These are phyloP conservation scores for Halenospora varia DNA, from an alignment of 495 filamentous ascomycete genomes.

Conservation along the genomic window DNA sequence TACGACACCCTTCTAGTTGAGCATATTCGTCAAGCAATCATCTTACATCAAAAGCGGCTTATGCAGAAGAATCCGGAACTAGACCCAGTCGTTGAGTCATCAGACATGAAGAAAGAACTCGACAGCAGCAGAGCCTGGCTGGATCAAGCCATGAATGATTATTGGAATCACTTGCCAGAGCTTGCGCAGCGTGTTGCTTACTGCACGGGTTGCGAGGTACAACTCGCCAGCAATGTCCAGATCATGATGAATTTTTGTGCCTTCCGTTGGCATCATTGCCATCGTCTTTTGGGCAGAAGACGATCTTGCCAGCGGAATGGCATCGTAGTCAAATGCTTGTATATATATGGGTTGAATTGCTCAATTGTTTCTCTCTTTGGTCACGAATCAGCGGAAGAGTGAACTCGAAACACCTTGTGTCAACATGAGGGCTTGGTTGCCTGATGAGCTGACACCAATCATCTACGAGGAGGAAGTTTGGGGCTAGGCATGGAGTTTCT, in stretches of 20 bases:
- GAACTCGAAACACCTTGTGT: too few relatives aligned
- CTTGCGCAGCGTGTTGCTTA: not conserved
- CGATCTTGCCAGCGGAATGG: not conserved
- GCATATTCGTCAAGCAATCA: slow-evolving; percentile 5
- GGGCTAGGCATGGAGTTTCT: too few relatives aligned
- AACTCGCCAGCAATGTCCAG: slow-evolving; percentile 1
- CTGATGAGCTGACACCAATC: too few relatives aligned
- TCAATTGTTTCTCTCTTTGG: too few relatives aligned
- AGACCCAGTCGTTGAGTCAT: not conserved
- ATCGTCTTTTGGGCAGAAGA: not conserved
- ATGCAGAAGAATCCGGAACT: not conserved
- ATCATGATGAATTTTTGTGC: slow-evolving; percentile 9
- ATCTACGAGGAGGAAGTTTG: too few relatives aligned
- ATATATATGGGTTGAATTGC: too few relatives aligned
- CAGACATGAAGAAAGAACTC: not conserved
- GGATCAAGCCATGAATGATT: slow-evolving; percentile 1
- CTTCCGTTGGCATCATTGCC: slow-evolving; percentile 13
- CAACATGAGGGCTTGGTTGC: too few relatives aligned
- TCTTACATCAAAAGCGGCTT: not conserved
- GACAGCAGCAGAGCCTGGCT: not conserved
- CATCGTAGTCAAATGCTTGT: slow-evolving; percentile 6
- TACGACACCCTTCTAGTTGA: slow-evolving; percentile 7
- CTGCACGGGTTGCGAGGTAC: not conserved
- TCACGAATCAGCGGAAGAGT: too few relatives aligned
- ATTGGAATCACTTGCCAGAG: not conserved